Evolutionary conservation across 768 basidiomycete species (phyloP), one percentile per base, ranked within the genome.

Genomic region (Lactarius pseudohatsudake): DNA sequence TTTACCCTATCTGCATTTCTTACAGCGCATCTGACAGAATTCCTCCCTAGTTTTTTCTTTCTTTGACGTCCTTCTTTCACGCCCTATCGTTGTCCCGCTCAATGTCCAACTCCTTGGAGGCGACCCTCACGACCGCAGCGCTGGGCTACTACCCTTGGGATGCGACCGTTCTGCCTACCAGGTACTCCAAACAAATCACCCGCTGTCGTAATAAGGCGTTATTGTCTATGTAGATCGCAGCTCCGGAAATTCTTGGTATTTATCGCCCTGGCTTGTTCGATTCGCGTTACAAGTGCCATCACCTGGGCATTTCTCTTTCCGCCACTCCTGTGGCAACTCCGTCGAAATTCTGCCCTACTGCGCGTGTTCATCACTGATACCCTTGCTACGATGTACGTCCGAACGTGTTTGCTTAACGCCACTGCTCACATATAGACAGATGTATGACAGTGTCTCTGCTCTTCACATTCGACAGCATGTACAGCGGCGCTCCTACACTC

Each of bases 21-120:
- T 59, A 38, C 41, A 38, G 34, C 22, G 28, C 15, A 7, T 32
- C 32, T 64, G 30, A 68, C 55, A 4, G 55, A 34, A 38, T 40
- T 34, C 53, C 53, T 53, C 26, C 26, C 20, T 69, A 98, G 95
- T 77, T 89, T 43, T 81, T 94, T 66, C 75, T 98, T 43, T 92
- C 94, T 32, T 73, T 96, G 59, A 86, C 89, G 1, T 96, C 92
- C 5, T 86, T 96, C 73, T 98, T 98, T 79, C 85, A 98, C 76
- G 86, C 85, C 0, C 81, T 96, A 61, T 84, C 92, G 1, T 79
- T 97, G 30, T 90, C 95, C 4, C 85, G 97, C 41, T 92, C 95
- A 0, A 79, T 98, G 61, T 96, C 94, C 36, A 99, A 98, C 74
- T 96, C 94, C 15, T 78, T 96, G 32, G 97, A 99, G 74, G 94